Conservation (phyloP, 208 protist genomes). For the Trypanosoma congolense region DNA sequence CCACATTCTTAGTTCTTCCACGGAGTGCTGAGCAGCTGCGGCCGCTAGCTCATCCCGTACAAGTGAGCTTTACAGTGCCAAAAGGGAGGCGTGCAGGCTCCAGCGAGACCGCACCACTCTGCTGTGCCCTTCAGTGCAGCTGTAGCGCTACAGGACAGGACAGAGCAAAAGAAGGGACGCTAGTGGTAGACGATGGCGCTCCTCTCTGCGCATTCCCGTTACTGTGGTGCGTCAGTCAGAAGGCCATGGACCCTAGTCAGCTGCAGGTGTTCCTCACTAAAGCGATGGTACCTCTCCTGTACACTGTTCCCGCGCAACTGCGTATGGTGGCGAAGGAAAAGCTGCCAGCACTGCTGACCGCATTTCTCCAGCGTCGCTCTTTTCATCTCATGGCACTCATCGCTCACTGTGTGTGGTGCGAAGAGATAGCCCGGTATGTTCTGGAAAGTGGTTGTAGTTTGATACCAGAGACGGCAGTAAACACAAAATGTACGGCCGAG, state of each 20-base stretch:
- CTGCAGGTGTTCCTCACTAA: conserved; percentile 19
- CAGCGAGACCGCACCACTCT: background rate
- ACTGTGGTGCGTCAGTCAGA: background rate
- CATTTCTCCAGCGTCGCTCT: conserved; percentile 29
- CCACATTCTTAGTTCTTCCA: conserved; percentile 24
- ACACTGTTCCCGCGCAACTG: conserved; percentile 10
- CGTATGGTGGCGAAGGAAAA: background rate
- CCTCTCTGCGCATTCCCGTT: no score
- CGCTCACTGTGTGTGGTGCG: conserved; percentile 35
- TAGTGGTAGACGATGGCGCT: no score
- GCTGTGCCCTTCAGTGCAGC: conserved; percentile 8
- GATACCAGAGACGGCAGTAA: no score
- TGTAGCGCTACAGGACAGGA: background rate
- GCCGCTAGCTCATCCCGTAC: conserved; percentile 9
- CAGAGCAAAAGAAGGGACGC: no score
- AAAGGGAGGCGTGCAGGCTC: background rate
- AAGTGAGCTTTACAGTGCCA: conserved; percentile 17
- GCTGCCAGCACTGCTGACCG: background rate
- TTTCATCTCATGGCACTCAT: conserved; percentile 30
- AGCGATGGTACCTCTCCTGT: conserved; percentile 20
- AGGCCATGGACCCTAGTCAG: background rate
- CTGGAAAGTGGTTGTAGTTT: no score
- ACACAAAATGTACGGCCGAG: background rate
- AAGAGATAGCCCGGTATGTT: conserved; percentile 21
- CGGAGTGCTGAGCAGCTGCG: conserved; percentile 12